These are phyloP conservation scores for Polyporus arcularius DNA, from an alignment of 768 basidiomycete genomes.

Conservation along the genomic window DNA sequence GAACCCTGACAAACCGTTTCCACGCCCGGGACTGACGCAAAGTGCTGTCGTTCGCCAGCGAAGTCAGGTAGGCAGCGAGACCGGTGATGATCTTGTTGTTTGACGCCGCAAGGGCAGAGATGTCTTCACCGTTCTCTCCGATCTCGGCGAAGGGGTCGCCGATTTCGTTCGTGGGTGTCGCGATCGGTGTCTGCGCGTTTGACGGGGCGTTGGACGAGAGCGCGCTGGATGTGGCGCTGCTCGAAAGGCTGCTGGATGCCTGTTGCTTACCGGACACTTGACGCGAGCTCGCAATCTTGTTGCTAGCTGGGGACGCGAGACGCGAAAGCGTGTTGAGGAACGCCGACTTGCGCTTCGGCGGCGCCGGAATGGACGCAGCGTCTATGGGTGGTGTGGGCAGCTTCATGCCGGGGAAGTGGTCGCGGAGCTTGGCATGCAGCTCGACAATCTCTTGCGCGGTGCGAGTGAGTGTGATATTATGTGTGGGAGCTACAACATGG, in stretches of 20 bases:
- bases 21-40: slow-evolving; percentile 70
- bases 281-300: slow-evolving; percentile 42
- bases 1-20: slow-evolving; percentile 84
- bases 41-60: slow-evolving; percentile 64
- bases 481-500: slow-evolving; percentile 69
- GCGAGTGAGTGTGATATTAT: slow-evolving; percentile 85
- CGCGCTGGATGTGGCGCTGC: slow-evolving; percentile 34
- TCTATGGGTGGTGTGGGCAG: slow-evolving; percentile 67
- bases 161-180: slow-evolving; percentile 55
- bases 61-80: slow-evolving; percentile 80
- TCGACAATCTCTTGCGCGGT: slow-evolving; percentile 77
- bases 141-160: slow-evolving; percentile 59
- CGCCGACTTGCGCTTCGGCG: slow-evolving; percentile 74
- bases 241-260: slow-evolving; percentile 14
- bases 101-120: slow-evolving; percentile 29
- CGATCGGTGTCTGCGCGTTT: slow-evolving; percentile 44
- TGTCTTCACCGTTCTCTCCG: slow-evolving; percentile 24
- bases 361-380: slow-evolving; percentile 51
- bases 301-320: slow-evolving; percentile 71
- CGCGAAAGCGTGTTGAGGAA: slow-evolving; percentile 87
- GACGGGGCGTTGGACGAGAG: slow-evolving; percentile 39
- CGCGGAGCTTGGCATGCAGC: slow-evolving; percentile 78
- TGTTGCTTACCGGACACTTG: slow-evolving; percentile 35
- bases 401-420: slow-evolving; percentile 54
- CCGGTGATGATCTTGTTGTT: slow-evolving; percentile 59